Percentiles rank a stretch among this genome's conserved stretches.
phyloP scores from a whole-genome alignment of 495 filamentous ascomycete genomes.

The Podospora didyma region DNA sequence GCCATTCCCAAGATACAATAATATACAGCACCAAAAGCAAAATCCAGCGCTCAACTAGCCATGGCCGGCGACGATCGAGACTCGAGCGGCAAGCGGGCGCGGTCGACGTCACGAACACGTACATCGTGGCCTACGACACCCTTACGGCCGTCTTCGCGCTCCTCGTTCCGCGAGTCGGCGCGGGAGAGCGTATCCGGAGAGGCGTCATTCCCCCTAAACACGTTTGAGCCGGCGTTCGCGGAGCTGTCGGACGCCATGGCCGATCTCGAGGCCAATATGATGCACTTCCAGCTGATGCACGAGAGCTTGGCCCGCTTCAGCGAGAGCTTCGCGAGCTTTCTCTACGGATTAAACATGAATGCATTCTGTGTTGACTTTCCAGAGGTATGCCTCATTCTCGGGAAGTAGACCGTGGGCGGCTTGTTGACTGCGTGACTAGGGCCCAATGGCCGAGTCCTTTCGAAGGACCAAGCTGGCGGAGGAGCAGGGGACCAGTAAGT shows the following conservation, averaged over 20 bases:
- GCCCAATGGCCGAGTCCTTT: slow-evolving; percentile 63
- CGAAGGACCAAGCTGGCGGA: slow-evolving; percentile 55
- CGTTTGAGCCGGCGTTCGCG: slow-evolving; percentile 82
- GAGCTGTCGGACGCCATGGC: slow-evolving; percentile 93
- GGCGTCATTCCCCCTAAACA: slow-evolving; percentile 70
- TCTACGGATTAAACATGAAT: slow-evolving; percentile 98
- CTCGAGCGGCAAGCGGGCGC: slow-evolving; percentile 18
- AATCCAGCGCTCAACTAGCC: not conserved
- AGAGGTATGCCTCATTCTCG: slow-evolving; percentile 53
- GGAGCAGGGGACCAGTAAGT: slow-evolving; percentile 25
- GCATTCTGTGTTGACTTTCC: slow-evolving; percentile 98
- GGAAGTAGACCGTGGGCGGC: no score
- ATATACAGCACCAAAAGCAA: not conserved
- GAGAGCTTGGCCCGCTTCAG: slow-evolving; percentile 91
- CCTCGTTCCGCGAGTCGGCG: slow-evolving; percentile 70
- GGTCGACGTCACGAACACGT: slow-evolving; percentile 45
- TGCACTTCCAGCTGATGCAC: slow-evolving; percentile 95
- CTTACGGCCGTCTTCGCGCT: slow-evolving; percentile 84
- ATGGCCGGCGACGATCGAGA: slow-evolving; percentile 17
- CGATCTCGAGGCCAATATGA: slow-evolving; percentile 94
- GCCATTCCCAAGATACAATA: not conserved
- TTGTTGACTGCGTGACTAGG: slow-evolving; percentile 21
- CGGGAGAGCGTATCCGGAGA: slow-evolving; percentile 52
- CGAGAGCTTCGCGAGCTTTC: slow-evolving; percentile 91
- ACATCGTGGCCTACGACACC: slow-evolving; percentile 87